Base-by-base conservation (phyloP, 768 basidiomycete genomes). In the Tulasnella sp. region DNA sequence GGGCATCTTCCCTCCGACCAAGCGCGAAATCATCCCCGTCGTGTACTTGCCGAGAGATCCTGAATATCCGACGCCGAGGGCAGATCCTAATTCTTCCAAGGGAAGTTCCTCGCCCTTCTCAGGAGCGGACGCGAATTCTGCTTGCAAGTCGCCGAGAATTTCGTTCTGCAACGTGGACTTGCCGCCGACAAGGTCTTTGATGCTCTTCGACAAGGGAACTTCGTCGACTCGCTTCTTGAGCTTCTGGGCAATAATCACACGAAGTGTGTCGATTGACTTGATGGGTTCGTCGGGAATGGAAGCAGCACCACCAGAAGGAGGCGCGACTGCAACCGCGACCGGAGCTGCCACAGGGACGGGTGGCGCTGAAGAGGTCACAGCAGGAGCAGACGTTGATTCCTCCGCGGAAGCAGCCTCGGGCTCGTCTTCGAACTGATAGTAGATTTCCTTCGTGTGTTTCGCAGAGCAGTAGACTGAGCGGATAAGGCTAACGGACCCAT, bases 81-180 rank as follows among this genome's bases (percentile, higher is more conserved):
- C 91, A 37, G 94, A 88, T 54, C 96, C 97, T 12, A 99, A 90
- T 82, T 99, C 97, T 80, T 98, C 96, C 71, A 99, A 89, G 42
- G 97, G 92, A 54, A 99, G 88, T 80, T 99, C 97, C 83, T 99
- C 97, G 12, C 93, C 96, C 86, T 99, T 99, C 86, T 99, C 97
- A 0, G 97, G 97, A 0, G 97, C 94, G 9, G 94, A 93, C 4
- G 90, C 81, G 82, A 99, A 99, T 82, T 99, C 97, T 80, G 94
- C 89, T 81, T 97, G 96, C 49, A 99, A 87, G 82, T 99, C 97
- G 68, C 97, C 97, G 64, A 99, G 85, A 78, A 99, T 98, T 83
- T 99, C 97, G 82, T 99, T 99, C 84, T 99, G 97, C 77, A 99
- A 86, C 0, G 97, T 99, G 22, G 97, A 99, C 84, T 99, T 99